Evolutionary conservation across 1,284 basidiomycete genomes (phyloP), one percentile per base, ranked within the genome.

Genomic region (Ceratobasidium sp.): DNA sequence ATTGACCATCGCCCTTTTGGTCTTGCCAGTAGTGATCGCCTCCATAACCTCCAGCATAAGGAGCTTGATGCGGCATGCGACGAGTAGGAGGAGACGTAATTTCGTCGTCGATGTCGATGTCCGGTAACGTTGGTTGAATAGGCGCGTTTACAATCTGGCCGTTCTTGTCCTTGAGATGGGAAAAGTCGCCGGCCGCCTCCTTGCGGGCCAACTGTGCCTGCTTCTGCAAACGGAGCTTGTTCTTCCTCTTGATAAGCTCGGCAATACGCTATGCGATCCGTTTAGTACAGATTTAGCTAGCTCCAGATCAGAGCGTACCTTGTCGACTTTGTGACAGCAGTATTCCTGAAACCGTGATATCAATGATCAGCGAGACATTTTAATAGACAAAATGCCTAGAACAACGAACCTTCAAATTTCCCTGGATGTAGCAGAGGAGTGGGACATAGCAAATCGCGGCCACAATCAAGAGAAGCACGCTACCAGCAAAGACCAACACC

Each of bases 281-380:
- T 53, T 39, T 63, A 71, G 42, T 39, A 63, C 26, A 17, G 5
- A 35, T 58, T 33, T 20, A 78, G 49, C 31, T 15, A 77, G 54
- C 10, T 63, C 45, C 11, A 31, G 56, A 61, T 7, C 20, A 66
- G 56, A 77, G 73, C 81, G 79, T 82, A 94, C 93, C 90, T 98
- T 98, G 86, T 99, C 97, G 75, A 98, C 95, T 86, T 99, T 98
- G 87, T 99, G 95, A 85, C 97, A 99, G 84, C 95, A 96, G 85
- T 98, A 99, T 88, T 99, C 97, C 91, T 97, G 83, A 45, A 66
- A 54, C 17, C 53, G 37, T 13, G 13, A 47, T 47, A 31, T 35
- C 45, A 2, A 15, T 35, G 58, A 61, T 74, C 10, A 53, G 66
- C 73, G 51, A 63, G 68, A 39, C 23, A 37, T 47, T 23, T 49